Evolutionary conservation across 441 rosid genomes (phyloP).

Genomic region (Syzygium syzygioides): DNA sequence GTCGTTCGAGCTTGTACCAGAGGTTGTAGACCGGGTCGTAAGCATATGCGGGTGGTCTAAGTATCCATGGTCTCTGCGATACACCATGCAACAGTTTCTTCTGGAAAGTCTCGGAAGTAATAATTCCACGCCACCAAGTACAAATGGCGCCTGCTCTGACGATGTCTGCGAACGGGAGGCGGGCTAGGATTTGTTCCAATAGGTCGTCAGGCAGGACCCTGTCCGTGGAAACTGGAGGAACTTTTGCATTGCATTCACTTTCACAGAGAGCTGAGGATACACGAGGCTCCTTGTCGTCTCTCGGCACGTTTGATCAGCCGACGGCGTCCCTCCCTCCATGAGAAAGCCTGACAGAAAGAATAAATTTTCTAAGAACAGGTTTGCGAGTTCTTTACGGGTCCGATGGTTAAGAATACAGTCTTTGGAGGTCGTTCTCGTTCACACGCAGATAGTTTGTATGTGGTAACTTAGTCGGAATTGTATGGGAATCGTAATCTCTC

Average conservation of each 20-base stretch:
- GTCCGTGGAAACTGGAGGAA: constrained; percentile 48
- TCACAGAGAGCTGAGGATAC: neutral
- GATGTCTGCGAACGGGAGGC: constrained; percentile 75
- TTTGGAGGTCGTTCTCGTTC: neutral
- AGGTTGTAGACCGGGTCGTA: constrained; percentile 68
- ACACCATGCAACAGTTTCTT: constrained; percentile 43
- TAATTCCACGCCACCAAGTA: constrained; percentile 74
- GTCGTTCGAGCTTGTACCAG: constrained; percentile 72
- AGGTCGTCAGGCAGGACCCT: constrained; percentile 72
- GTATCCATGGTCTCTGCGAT: constrained; percentile 82
- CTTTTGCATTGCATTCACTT: constrained; percentile 40
- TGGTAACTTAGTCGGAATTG: neutral
- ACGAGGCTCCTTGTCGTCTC: neutral
- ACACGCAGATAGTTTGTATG: neutral
- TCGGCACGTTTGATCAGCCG: neutral
- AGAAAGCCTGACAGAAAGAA: neutral
- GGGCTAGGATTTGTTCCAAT: constrained; percentile 68
- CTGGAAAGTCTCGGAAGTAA: constrained; percentile 60
- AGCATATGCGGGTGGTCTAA: constrained; percentile 70
- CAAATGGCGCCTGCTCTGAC: constrained; percentile 84
- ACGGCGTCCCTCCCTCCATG: neutral
- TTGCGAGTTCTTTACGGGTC: neutral
- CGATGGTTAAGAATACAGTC: neutral
- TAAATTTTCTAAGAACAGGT: neutral
- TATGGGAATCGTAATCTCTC: neutral